These are phyloP conservation scores for Ophiocordyceps robertsii DNA, from an alignment of 2,329 filamentous ascomycete genomes.

Conservation along the genomic window DNA sequence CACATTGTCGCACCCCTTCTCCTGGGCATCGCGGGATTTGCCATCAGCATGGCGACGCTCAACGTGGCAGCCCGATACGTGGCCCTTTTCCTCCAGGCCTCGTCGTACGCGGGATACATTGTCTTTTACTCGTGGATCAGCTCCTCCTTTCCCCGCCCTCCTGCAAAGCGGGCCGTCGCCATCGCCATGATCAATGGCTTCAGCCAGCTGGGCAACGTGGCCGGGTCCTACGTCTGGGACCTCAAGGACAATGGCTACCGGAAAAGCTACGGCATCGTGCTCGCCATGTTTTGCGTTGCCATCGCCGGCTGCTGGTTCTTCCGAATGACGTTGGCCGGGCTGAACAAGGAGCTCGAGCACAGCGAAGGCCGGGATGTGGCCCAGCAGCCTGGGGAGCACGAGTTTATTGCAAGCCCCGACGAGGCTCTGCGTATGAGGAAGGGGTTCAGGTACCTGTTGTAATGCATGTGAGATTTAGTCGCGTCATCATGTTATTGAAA, in stretches of 20 bases:
- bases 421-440: conserved; percentile 30
- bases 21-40: conserved; percentile 40
- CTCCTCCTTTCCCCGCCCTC: conserved; percentile 42
- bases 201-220: conserved; percentile 43
- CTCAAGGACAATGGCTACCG: conserved; percentile 46
- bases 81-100: conserved; percentile 45
- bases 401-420: conserved; percentile 26
- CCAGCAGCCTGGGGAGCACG: conserved; percentile 23
- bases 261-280: conserved; percentile 51
- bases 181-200: conserved; percentile 48
- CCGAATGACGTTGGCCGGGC: conserved; percentile 27
- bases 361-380: conserved; percentile 26
- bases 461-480: conserved; percentile 1
- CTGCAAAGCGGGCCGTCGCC: conserved; percentile 46
- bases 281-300: conserved; percentile 49
- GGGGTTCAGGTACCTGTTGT: conserved; percentile 34
- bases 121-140: conserved; percentile 47
- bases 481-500: no score
- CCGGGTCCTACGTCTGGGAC: conserved; percentile 50
- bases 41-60: conserved; percentile 45
- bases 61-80: conserved; percentile 44
- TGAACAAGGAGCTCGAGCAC: conserved; percentile 34
- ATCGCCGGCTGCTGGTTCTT: conserved; percentile 37
- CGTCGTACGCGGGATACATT: conserved; percentile 44
- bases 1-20: conserved; percentile 41